Evolutionary conservation across 768 basidiomycete genomes (phyloP).

Genomic region (Podaxis carcinomalis): DNA sequence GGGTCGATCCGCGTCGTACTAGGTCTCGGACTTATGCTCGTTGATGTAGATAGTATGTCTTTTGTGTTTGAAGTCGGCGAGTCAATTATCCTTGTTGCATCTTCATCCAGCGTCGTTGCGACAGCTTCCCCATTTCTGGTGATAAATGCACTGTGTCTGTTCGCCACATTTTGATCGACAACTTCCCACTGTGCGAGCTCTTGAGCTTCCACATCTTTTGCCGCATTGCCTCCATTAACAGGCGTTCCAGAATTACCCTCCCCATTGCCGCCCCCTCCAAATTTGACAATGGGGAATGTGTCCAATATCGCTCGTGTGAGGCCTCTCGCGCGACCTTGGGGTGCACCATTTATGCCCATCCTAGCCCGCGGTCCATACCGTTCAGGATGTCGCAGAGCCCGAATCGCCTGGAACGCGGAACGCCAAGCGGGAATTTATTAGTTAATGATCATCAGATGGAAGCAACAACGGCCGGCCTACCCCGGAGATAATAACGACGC

Average conservation of each 20-base stretch:
- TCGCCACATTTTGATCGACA: conserved; percentile 2
- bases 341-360: conserved; percentile 31
- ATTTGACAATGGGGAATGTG: conserved; percentile 93
- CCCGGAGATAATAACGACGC: conserved; percentile 80
- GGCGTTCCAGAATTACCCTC: not conserved
- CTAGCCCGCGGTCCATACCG: conserved; percentile 76
- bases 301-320: conserved; percentile 91
- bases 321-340: conserved; percentile 73
- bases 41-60: not conserved
- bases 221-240: not conserved
- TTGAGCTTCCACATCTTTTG: conserved; percentile 25
- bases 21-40: not conserved
- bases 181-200: conserved; percentile 19
- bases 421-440: conserved; percentile 9
- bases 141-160: not conserved
- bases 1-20: not conserved
- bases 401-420: conserved; percentile 49
- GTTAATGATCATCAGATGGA: not conserved
- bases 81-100: not conserved
- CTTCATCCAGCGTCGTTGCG: not conserved
- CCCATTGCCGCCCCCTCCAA: conserved; percentile 32
- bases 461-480: conserved; percentile 42
- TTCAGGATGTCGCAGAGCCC: conserved; percentile 85
- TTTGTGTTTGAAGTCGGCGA: not conserved
- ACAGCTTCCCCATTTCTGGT: not conserved